phyloP scores from a whole-genome alignment of 305 asterid genomes.

The Rubia occidens region DNA sequence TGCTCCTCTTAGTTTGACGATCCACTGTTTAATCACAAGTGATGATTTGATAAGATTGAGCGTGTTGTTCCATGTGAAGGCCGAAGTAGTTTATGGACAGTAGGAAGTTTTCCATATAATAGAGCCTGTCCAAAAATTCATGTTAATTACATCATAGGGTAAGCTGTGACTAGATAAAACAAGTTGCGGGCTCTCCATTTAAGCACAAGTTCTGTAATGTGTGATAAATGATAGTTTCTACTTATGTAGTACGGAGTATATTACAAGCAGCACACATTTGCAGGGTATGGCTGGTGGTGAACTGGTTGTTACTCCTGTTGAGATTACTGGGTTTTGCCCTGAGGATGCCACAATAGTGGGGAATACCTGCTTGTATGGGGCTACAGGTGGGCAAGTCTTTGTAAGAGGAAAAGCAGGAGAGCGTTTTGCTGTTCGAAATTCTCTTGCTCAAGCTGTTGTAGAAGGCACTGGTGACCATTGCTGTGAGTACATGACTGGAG shows the following conservation, averaged over 20 bases:
- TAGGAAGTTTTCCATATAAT: background rate
- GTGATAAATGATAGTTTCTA: background rate
- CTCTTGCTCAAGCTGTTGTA: slow-evolving; percentile 93
- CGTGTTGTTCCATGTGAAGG: background rate
- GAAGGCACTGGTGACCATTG: slow-evolving; percentile 99
- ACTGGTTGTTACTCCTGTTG: slow-evolving; percentile 74
- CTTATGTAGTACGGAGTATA: slow-evolving; percentile 8
- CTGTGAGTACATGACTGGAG: slow-evolving; percentile 99
- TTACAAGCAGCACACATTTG: slow-evolving; percentile 1
- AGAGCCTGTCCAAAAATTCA: background rate
- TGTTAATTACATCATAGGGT: background rate
- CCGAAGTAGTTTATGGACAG: background rate
- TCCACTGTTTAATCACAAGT: background rate
- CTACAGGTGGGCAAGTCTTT: slow-evolving; percentile 92
- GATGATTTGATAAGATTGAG: background rate
- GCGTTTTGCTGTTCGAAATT: slow-evolving; percentile 94
- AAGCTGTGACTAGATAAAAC: background rate
- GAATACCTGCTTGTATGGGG: slow-evolving; percentile 95
- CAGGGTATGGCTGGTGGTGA: slow-evolving; percentile 99
- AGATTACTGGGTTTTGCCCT: slow-evolving; percentile 63
- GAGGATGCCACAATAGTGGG: slow-evolving; percentile 96
- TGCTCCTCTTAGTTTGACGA: background rate
- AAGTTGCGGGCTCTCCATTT: background rate
- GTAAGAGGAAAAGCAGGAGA: slow-evolving; percentile 94
- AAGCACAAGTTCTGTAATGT: background rate